Percentiles rank a stretch among this genome's conserved stretches.
phyloP scores from a whole-genome alignment of 2,329 filamentous ascomycete species.

The Monilinia fructigena region DNA sequence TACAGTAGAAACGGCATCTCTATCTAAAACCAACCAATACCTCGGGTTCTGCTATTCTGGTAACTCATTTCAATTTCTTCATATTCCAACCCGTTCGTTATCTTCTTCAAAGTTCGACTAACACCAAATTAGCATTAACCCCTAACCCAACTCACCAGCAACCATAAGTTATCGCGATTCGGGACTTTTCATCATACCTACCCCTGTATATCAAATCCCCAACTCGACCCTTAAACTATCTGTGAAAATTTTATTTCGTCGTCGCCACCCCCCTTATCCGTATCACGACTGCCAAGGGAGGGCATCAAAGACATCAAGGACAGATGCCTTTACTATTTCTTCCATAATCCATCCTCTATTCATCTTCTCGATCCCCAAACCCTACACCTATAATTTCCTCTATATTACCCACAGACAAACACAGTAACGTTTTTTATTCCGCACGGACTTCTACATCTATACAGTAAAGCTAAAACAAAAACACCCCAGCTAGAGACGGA shows the following conservation, averaged over 20 bases:
- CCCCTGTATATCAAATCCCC: slow-evolving; percentile 1
- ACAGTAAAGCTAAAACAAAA: background rate
- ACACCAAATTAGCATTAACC: background rate
- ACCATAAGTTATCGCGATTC: slow-evolving; percentile 7
- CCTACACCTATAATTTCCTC: slow-evolving; percentile 16
- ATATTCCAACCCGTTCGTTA: no score
- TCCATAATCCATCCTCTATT: background rate
- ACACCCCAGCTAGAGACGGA: background rate
- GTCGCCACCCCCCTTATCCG: background rate
- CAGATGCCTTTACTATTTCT: no score
- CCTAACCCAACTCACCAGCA: background rate
- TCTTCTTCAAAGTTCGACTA: background rate
- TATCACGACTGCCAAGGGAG: background rate
- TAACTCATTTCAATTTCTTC: background rate
- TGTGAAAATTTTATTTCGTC: background rate
- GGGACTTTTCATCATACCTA: background rate
- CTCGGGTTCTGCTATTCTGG: background rate
- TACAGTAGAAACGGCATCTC: background rate
- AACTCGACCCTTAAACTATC: background rate
- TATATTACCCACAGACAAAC: slow-evolving; percentile 11
- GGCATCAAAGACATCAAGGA: no score
- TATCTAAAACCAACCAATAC: background rate
- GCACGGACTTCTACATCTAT: background rate
- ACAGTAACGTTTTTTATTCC: background rate
- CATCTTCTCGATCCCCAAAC: background rate